Base-by-base conservation (phyloP, 2,329 filamentous ascomycete species). In the Zopfia rhizophila region DNA sequence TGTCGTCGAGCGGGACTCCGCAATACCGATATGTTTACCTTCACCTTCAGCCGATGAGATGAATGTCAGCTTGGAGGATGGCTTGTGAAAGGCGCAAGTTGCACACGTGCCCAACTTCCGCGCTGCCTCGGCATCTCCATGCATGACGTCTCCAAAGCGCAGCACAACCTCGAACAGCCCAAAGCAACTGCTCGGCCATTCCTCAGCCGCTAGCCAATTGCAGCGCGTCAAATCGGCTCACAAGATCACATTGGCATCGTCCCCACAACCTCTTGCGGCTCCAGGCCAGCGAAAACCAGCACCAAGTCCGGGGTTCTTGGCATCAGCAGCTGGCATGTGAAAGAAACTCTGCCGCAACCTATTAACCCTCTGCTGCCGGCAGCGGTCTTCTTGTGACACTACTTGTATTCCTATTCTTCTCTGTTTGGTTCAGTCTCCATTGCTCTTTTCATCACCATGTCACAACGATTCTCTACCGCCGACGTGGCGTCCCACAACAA, bases 401-500 rank as follows among this genome's bases (percentile, higher is more conserved):
- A 44, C 30, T 30, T n/a, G 16, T 33, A 28, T 43, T 17, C 45
- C 18, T 39, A 22, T 39, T 36, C 23, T 33, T 40, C 36, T 24
- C 29, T 52, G 42, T 52, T 41, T 11, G 39, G 37, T 38, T 38
- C 24, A 37, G 23, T 39, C 24, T 44, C 42, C 39, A 47, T 29
- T 17, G 27, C 30, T 25, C 21, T 8, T 42, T 52, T 40, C 21
- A 18, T 29, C 49, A 38, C 10, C 64, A 99, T 99, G 94, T 89
- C 92, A 38, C 89, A 94, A 77, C 88, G 84, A 21, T 97, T 96
- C 72, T 88, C 87, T 42, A 81, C 86, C 57, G 83, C 83, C 78
- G 92, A 97, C 71, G 93, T 99, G 54, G 87, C 92, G 69, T 85
- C 89, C 75, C 92, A 97, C 75, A 96, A 91, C 81, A 96, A 93